phyloP scores from a whole-genome alignment of 169 alveolate species.

The Plasmodium falciparum region DNA sequence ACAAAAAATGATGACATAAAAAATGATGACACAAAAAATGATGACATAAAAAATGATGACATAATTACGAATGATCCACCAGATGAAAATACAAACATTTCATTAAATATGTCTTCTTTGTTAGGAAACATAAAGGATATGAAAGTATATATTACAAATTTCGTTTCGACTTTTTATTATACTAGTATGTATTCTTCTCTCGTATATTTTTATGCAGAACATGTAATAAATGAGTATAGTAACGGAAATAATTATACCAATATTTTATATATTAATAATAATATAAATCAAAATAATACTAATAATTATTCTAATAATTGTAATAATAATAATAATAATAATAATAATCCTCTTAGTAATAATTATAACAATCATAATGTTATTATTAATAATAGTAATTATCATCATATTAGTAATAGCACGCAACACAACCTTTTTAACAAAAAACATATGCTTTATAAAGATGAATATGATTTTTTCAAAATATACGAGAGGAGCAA shows the following conservation, averaged over 20 bases:
- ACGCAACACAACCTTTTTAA: not conserved
- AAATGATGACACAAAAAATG: not conserved
- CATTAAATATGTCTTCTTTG: not conserved
- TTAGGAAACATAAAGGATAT: not conserved
- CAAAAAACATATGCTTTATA: not conserved
- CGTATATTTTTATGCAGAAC: slow-evolving; percentile 53
- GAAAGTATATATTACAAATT: not conserved
- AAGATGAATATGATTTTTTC: slow-evolving; percentile 36
- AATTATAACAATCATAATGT: too few relatives aligned
- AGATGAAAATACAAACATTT: not conserved
- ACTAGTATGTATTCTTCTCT: slow-evolving; percentile 17
- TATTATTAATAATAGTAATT: not conserved
- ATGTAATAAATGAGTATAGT: slow-evolving; percentile 43
- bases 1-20: too few relatives aligned
- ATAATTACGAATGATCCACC: too few relatives aligned
- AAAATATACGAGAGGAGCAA: slow-evolving; percentile 37
- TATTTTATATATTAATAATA: too few relatives aligned
- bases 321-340: too few relatives aligned
- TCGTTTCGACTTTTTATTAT: slow-evolving; percentile 11
- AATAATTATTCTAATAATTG: too few relatives aligned
- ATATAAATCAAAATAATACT: too few relatives aligned
- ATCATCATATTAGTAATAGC: too few relatives aligned
- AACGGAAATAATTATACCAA: not conserved
- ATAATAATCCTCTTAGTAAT: too few relatives aligned
- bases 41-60: not conserved